These are phyloP conservation scores for Dimocarpus longan DNA, from an alignment of 345 rosid species.

Conservation along the genomic window DNA sequence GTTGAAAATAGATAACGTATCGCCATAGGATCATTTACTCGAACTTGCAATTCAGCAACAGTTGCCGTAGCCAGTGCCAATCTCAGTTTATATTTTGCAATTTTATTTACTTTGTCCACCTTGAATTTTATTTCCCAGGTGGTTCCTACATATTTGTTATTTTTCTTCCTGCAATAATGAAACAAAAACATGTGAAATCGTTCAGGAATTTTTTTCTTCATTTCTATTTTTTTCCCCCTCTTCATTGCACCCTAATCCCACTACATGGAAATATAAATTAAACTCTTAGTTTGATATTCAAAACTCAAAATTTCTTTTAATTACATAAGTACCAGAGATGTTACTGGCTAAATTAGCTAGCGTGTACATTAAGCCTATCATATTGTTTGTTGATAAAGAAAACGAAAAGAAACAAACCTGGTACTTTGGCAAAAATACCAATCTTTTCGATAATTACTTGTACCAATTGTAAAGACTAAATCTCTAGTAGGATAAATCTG, in stretches of 20 bases:
- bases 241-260: too few species aligned
- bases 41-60: slow-evolving; percentile 50
- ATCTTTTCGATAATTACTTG: slow-evolving; percentile 61
- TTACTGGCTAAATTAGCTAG: too few species aligned
- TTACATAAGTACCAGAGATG: neutral
- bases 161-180: slow-evolving; percentile 30
- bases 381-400: neutral
- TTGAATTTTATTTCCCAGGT: slow-evolving; percentile 62
- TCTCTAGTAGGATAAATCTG: slow-evolving; percentile 63
- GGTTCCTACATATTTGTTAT: slow-evolving; percentile 34
- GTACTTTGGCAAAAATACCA: slow-evolving; percentile 86
- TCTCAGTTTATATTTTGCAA: slow-evolving; percentile 44
- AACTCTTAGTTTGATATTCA: neutral
- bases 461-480: slow-evolving; percentile 58
- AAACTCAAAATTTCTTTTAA: neutral
- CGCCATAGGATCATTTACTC: slow-evolving; percentile 31
- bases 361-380: too few species aligned
- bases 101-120: slow-evolving; percentile 19
- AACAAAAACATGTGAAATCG: neutral
- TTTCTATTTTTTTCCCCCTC: neutral
- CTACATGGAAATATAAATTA: neutral
- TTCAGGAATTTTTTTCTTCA: neutral
- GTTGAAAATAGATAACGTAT: slow-evolving; percentile 46
- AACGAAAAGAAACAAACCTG: slow-evolving; percentile 43
- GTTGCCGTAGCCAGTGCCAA: slow-evolving; percentile 61